A percentile compares a stretch with the other conserved stretches of the same genome.
Conservation (phyloP, 164 flowering plant species). For the Magnolia officinalis region DNA sequence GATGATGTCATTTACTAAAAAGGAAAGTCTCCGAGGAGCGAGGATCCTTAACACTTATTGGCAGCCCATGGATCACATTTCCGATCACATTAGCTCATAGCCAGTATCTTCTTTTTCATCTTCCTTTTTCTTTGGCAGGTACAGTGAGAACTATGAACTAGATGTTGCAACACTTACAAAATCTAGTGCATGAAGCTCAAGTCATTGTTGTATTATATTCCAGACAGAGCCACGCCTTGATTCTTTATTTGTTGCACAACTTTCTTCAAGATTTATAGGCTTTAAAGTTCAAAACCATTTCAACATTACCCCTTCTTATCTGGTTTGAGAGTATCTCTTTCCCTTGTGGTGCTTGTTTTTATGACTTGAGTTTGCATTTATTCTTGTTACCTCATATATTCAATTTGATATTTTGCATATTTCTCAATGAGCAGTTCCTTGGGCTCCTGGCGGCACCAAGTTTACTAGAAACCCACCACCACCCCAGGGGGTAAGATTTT, state of each 20-base stretch:
- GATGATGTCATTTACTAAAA: no score
- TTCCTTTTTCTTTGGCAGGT: no score
- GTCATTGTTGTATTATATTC: no score
- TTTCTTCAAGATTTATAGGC: background rate
- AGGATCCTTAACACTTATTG: no score
- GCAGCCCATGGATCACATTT: no score
- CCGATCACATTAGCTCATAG: no score
- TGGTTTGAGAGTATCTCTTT: background rate
- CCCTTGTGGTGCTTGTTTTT: conserved; percentile 1
- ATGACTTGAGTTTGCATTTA: background rate
- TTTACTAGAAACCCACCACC: conserved; percentile 83
- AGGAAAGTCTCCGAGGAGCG: no score
- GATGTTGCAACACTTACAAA: no score
- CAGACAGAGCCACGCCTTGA: background rate
- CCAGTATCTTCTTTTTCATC: no score
- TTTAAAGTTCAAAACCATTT: background rate
- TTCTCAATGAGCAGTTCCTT: conserved; percentile 63
- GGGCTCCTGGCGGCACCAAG: conserved; percentile 98
- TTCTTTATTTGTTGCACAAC: background rate
- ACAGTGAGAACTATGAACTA: no score
- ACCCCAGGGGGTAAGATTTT: conserved; percentile 68
- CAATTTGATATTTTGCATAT: background rate
- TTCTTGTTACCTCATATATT: background rate
- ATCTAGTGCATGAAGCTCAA: no score
- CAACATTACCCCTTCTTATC: background rate